Percentiles rank a stretch among this genome's conserved stretches.
phyloP scores from a whole-genome alignment of 306 rosid genomes.

The Fagus sylvatica region DNA sequence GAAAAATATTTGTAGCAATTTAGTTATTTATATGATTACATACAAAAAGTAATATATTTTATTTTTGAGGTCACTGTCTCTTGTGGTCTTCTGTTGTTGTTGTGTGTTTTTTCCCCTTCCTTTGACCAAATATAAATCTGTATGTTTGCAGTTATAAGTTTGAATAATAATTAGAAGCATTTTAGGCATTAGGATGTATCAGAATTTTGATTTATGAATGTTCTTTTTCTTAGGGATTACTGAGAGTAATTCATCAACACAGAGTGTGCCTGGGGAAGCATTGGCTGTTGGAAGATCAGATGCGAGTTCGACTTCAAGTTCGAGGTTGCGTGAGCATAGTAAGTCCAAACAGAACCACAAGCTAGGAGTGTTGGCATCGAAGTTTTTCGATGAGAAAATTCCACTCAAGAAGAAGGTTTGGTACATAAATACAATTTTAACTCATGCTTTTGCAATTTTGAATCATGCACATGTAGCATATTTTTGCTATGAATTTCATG shows the following conservation, averaged over 20 bases:
- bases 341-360: constrained; percentile 23
- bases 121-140: neutral
- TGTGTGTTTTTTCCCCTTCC: neutral
- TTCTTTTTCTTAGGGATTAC: constrained; percentile 43
- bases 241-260: constrained; percentile 33
- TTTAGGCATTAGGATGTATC: neutral
- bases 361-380: constrained; percentile 24
- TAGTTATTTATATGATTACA: neutral
- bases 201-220: constrained; percentile 19
- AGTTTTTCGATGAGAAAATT: constrained; percentile 62
- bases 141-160: neutral
- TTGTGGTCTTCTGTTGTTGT: neutral
- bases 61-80: neutral
- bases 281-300: constrained; percentile 17
- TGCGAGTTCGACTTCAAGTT: constrained; percentile 26
- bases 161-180: neutral
- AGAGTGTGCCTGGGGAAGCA: constrained; percentile 16
- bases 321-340: constrained; percentile 23
- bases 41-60: neutral
- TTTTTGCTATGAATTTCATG: neutral
- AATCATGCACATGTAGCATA: neutral
- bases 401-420: constrained; percentile 74
- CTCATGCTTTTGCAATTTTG: neutral
- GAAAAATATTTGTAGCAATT: neutral
- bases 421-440: constrained; percentile 1